Conservation (phyloP, 257 asterid species). For the Fraxinus americana region DNA sequence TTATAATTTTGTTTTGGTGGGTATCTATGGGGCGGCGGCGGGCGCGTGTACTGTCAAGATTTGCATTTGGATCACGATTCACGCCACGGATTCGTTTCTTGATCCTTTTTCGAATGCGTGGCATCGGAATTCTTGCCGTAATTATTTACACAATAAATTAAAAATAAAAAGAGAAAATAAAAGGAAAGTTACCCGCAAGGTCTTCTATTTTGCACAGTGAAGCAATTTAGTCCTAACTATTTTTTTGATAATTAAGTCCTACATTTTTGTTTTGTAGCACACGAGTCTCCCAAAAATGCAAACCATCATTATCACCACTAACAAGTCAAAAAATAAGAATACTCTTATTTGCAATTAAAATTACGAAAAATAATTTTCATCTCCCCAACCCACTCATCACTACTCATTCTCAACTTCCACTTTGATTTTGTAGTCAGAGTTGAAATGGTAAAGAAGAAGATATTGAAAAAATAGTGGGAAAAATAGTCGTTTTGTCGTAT, state of each 20-base stretch:
- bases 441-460: no score
- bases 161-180: background rate
- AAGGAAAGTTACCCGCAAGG: no score
- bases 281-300: background rate
- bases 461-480: background rate
- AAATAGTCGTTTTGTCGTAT: background rate
- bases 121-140: background rate
- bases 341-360: no score
- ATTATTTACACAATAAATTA: background rate
- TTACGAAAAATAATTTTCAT: no score
- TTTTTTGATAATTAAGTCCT: no score
- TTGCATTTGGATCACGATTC: constrained; percentile 8
- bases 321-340: no score
- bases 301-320: background rate
- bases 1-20: background rate
- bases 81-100: constrained; percentile 31
- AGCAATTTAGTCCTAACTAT: no score
- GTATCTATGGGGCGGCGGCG: constrained; percentile 1
- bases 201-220: no score
- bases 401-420: no score
- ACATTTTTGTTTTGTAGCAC: background rate
- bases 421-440: no score
- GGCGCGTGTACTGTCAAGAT: constrained; percentile 22
- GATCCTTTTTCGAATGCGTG: constrained; percentile 5
- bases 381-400: no score